Evolutionary conservation across 345 rosid genomes (phyloP), one percentile per base, ranked within the genome.

Genomic region (Citrus australasica): DNA sequence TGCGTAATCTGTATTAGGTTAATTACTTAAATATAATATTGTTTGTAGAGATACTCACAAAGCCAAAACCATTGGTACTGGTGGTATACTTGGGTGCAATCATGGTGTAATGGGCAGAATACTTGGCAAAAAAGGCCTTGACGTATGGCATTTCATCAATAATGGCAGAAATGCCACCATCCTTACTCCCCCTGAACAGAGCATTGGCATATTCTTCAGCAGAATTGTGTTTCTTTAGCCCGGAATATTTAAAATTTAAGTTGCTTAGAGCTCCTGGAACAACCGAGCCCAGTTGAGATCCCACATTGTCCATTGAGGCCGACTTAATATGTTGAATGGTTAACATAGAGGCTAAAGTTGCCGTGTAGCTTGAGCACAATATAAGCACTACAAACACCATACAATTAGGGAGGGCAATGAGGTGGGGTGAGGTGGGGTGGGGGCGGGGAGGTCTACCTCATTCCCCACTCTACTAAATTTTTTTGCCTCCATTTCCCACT

Each of bases 381-480:
- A 88, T 75, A 3, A 86, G 74, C 59, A 86, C 74, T 22, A 80
- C 84, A 40, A 86, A 85, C 60, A 82, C 78, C 84, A 86, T 19
- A 86, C 74, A 32, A 32, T 4, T 5, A 32, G 33, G 33, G 33
- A 32, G 33, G 33, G 33, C 5, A 32, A 32, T 32, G 33, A 32
- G 0, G 33, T 32, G 4, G 33, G 33, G 27, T 25, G 27, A 1
- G 27, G 27, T 25, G 27, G 27, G 27, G 5, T 32, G 33, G 33
- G 0, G 5, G 5, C 0, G 33, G 33, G 33, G 33, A 32, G 33
- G 5, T 32, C 0, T 32, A 32, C 33, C 33, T 32, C 33, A 32
- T 32, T 32, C 33, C 0, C 5, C 33, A 32, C 33, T 0, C 33
- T 5, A 32, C 5, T 32, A 32, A 32, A 32, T 4, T 0, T 0